Base-by-base conservation (phyloP, 2,329 filamentous ascomycete genomes). In the Simplicillium sp. region DNA sequence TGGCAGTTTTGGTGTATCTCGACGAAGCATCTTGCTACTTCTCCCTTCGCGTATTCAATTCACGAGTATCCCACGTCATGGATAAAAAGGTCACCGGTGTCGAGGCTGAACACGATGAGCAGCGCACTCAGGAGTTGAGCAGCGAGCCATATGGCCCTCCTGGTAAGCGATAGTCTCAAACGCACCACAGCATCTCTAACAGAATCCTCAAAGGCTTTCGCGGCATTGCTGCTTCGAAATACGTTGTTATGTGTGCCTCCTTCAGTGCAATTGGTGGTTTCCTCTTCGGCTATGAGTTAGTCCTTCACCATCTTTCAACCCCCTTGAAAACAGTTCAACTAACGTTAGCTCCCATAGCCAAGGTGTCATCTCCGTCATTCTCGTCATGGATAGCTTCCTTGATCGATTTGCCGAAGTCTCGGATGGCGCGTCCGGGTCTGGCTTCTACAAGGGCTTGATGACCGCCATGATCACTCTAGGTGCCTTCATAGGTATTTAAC, bases 381-480 rank as follows among this genome's bases (percentile, higher is more conserved):
- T 63, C n/a, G 54, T 58, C 33, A 59, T 65, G 59, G 48, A 54
- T n/a, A 39, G 55, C 32, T 62, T 62, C 37, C 48, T 54, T 29
- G 44, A 52, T 11, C 48, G 52, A 0, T 64, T 64, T 43, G 50
- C 53, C 3, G 48, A 61, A 20, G 58, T 61, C 1, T 51, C 56
- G 0, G 52, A 58, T 7, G 39, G 44, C 2, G 59, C 56, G 6
- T 51, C 61, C 7, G 67, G 67, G 2, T 59, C 63, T 3, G 65
- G 66, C 4, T 53, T 54, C 36, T 48, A 50, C 35, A 51, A 50
- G 15, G 54, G 68, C 17, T 70, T 70, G 58, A 69, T 71, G 46
- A 67, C 71, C 5, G 70, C 69, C 28, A 68, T 65, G n/a, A 54
- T 73, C 7, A 54, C 68, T 3, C 55, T 73, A 0, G 58, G 65